Evolutionary conservation across 2,329 filamentous ascomycete genomes (phyloP).

Genomic region (Botrytis sinoallii): DNA sequence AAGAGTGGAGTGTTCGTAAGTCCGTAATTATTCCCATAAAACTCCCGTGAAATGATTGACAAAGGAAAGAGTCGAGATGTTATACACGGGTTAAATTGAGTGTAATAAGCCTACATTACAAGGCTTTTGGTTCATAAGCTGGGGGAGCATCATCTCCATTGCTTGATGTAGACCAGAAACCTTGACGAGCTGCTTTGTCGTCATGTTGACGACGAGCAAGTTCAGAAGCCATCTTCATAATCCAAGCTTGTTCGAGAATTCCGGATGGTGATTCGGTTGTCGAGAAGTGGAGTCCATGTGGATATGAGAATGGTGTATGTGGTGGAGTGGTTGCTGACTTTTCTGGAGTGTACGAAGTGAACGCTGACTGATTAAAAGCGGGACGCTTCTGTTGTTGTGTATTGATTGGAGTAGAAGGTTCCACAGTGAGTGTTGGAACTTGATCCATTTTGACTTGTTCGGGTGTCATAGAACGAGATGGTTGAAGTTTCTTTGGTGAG

Average conservation of each 20-base stretch:
- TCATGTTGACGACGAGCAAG: constrained; percentile 85
- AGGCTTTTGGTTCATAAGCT: constrained; percentile 51
- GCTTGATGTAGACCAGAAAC: constrained; percentile 43
- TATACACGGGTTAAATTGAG: not conserved
- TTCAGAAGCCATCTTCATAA: constrained; percentile 90
- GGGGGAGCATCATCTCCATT: constrained; percentile 54
- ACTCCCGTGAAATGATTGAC: not conserved
- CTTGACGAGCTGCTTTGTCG: constrained; percentile 60
- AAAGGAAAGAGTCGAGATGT: constrained; percentile 6
- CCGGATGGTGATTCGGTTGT: constrained; percentile 28
- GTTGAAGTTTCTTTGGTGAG: constrained; percentile 35
- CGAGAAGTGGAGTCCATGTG: constrained; percentile 25
- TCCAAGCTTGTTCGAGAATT: constrained; percentile 64
- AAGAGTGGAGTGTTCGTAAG: constrained; percentile 20
- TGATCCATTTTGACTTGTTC: constrained; percentile 23
- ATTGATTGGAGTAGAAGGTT: constrained; percentile 25
- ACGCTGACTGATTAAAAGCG: constrained; percentile 21
- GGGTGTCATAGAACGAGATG: constrained; percentile 17
- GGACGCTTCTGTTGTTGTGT: constrained; percentile 22
- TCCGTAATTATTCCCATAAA: not conserved
- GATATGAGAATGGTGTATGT: constrained; percentile 20
- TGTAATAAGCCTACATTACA: constrained; percentile 18
- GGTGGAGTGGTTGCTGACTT: constrained; percentile 22
- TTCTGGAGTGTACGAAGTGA: constrained; percentile 26
- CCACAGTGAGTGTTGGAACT: constrained; percentile 4